Evolutionary conservation across 2,329 filamentous ascomycete genomes (phyloP), one percentile per base, ranked within the genome.

Genomic region (Colletotrichum endophyticum): DNA sequence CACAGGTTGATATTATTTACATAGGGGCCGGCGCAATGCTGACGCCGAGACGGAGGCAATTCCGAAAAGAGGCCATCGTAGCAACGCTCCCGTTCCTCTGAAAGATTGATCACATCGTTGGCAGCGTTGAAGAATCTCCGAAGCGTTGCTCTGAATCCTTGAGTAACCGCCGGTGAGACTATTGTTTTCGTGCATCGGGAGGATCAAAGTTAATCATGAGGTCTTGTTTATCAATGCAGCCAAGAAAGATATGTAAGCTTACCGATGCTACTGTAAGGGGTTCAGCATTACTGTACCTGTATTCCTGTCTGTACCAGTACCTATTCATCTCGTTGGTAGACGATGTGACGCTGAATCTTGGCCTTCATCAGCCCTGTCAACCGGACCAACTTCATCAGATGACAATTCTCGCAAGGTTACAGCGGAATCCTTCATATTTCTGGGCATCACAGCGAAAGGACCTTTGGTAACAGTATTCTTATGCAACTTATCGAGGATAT

Each of bases 151-250:
- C 39, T n/a, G 39, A 49, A 22, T 49, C 19, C 3, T n/a, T 4
- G 39, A 49, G 9, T 49, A n/a, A 49, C 39, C 39, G 39, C 39
- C 39, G 61, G 8, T 84, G 81, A 81, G 67, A 59, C 22, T 19
- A 28, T 57, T 73, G 9, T 57, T 75, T 34, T 73, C 80, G 49
- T 80, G 80, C 59, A 32, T 79, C 11, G 80, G 80, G 39, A 49
- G 39, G 39, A 49, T n/a, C 39, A 49, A 49, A n/a, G 39, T 49
- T n/a, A 49, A 49, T 49, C 39, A 49, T 49, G 39, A 49, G 39
- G 39, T 7, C 79, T 78, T 12, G 74, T 78, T 30, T 81, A n/a
- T 80, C 59, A 81, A 81, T 66, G 80, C 78, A 49, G 19, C 19
- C 39, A 49, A 49, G 39, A n/a, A n/a, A n/a, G 39, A 12, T 1